These are phyloP conservation scores for Hydnomerulius pinastri DNA, from an alignment of 768 basidiomycete species.

Conservation along the genomic window DNA sequence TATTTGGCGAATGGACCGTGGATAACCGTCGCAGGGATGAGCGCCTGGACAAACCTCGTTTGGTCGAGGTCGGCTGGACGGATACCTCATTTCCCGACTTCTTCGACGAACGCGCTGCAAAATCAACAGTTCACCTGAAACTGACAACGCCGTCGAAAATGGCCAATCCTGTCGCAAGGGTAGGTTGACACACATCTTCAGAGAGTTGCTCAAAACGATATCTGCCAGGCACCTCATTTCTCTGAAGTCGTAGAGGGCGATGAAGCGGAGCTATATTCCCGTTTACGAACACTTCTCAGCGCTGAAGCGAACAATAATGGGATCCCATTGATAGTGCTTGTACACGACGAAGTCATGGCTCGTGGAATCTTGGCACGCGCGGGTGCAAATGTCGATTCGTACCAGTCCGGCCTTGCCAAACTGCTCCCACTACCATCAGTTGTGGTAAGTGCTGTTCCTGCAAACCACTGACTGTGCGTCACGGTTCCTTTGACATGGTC, in stretches of 20 bases:
- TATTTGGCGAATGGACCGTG: constrained; percentile 34
- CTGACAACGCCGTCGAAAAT: constrained; percentile 7
- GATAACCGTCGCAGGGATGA: constrained; percentile 34
- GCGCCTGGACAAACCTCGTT: constrained; percentile 32
- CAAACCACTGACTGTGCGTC: background rate
- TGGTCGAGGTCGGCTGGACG: constrained; percentile 46
- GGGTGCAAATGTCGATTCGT: constrained; percentile 43
- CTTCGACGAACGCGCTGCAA: constrained; percentile 14
- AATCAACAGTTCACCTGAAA: constrained; percentile 21
- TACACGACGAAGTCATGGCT: constrained; percentile 44
- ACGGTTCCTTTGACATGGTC: background rate
- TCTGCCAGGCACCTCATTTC: constrained; percentile 14
- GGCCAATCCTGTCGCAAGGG: constrained; percentile 19
- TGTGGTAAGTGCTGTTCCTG: constrained; percentile 9
- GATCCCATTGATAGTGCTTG: constrained; percentile 47
- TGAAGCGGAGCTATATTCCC: constrained; percentile 11
- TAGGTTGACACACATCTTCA: background rate
- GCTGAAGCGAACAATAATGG: constrained; percentile 18
- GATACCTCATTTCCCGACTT: constrained; percentile 35
- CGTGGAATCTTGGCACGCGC: constrained; percentile 40
- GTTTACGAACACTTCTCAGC: constrained; percentile 21
- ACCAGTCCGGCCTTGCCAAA: constrained; percentile 39
- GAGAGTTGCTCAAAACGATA: background rate
- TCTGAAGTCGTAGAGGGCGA: constrained; percentile 19
- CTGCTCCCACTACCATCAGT: constrained; percentile 12